phyloP scores from a whole-genome alignment of 768 basidiomycete genomes.

The Termitomyces sp. region DNA sequence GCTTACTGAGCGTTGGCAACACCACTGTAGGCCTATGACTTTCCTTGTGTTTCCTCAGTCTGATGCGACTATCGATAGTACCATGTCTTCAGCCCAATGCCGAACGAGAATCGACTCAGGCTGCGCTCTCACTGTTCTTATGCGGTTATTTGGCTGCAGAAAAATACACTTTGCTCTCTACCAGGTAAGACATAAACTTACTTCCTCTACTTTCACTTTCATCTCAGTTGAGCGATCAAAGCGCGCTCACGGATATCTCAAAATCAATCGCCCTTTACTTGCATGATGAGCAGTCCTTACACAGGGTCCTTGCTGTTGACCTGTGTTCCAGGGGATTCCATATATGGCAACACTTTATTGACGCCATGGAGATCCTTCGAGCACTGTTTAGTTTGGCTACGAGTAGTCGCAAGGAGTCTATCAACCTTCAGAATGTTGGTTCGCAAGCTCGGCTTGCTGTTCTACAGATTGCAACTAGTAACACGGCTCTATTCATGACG shows the following conservation, averaged over 20 bases:
- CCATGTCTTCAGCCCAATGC: constrained; percentile 28
- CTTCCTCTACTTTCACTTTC: background rate
- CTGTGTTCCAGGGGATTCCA: constrained; percentile 88
- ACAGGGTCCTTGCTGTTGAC: constrained; percentile 79
- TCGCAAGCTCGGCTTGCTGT: constrained; percentile 82
- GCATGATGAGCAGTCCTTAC: constrained; percentile 63
- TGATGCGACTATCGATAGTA: background rate
- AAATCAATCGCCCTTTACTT: constrained; percentile 79
- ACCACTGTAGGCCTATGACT: background rate
- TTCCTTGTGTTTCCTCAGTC: background rate
- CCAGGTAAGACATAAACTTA: constrained; percentile 44
- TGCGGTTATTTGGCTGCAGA: constrained; percentile 82
- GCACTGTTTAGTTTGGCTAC: constrained; percentile 82
- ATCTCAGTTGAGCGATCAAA: constrained; percentile 24
- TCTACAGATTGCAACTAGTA: constrained; percentile 76
- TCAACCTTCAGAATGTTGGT: constrained; percentile 45
- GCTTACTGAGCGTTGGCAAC: constrained; percentile 18
- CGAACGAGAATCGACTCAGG: constrained; percentile 52
- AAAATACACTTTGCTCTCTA: constrained; percentile 72
- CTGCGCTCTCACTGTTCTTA: constrained; percentile 74
- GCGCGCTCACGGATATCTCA: constrained; percentile 79
- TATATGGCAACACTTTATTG: constrained; percentile 93
- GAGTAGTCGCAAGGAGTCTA: constrained; percentile 63
- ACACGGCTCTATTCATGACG: constrained; percentile 91
- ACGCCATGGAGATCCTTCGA: constrained; percentile 85